Conservation (phyloP, 202 grass and related monocot species). For the Cymbopogon flexuosus region DNA sequence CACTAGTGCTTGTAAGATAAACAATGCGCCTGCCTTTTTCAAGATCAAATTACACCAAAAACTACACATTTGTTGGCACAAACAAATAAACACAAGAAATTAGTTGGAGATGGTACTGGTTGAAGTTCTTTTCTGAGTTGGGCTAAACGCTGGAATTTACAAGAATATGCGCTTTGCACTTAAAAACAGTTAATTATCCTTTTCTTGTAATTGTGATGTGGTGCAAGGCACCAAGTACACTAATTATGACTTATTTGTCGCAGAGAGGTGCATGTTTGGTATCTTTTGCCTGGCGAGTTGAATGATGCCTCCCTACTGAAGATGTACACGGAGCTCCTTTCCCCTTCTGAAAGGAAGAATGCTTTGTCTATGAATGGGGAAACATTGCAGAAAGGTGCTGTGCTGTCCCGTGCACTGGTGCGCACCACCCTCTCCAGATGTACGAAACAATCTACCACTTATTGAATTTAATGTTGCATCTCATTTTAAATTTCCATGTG, state of each 20-base stretch:
- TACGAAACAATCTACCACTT: conserved; percentile 38
- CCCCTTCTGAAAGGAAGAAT: conserved; percentile 57
- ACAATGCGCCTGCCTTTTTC: neutral
- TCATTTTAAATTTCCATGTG: neutral
- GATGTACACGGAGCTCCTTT: conserved; percentile 68
- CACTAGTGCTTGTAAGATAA: neutral
- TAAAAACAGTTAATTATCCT: neutral
- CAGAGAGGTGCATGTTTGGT: conserved; percentile 93
- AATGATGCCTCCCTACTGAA: conserved; percentile 54
- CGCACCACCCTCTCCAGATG: conserved; percentile 95
- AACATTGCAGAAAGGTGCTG: conserved; percentile 51
- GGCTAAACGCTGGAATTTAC: neutral
- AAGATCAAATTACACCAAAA: neutral
- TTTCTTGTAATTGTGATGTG: conserved; percentile 2
- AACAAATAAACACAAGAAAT: neutral
- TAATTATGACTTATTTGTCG: conserved; percentile 9
- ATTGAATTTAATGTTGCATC: neutral
- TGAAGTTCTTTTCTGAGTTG: neutral
- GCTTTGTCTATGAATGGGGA: conserved; percentile 55
- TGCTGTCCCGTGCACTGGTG: conserved; percentile 60
- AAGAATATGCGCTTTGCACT: neutral
- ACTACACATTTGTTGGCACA: neutral
- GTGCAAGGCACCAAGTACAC: neutral
- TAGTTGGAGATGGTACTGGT: neutral
- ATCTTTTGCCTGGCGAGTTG: conserved; percentile 69